Base-by-base conservation (phyloP, 345 rosid genomes). In the Durio zibethinus region DNA sequence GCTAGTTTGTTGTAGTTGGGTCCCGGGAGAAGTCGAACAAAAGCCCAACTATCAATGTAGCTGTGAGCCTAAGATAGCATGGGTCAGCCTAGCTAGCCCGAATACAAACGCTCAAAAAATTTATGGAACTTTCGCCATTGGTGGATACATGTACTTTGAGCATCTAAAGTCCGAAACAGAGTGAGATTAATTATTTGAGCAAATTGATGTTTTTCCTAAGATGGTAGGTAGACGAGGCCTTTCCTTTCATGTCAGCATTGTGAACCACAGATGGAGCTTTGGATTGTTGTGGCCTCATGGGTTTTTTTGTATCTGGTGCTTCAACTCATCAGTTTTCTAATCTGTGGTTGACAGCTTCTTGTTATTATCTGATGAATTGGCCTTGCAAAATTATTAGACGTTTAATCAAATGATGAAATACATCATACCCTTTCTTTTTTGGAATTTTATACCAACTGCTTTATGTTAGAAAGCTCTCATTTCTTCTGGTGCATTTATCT, bases 331-430 rank as follows among this genome's bases (percentile, higher is more conserved):
- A 38, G 9, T 10, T 40, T 38, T n/a, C 27, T 38, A n/a, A 1
- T n/a, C 47, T n/a, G 71, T 65, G 70, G 27, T 65, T 38, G 70
- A 36, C 48, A 65, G 70, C 70, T 65, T 36, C 29, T 65, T 65
- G 70, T 65, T 65, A 65, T 38, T 65, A 36, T 65, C 45, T 38
- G 48, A 10, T 35, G 27, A n/a, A 21, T 10, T 16, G 16, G 16
- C 29, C 70, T 36, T 38, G 27, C 48, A 65, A 36, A 45, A 16
- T 16, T n/a, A 65, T 21, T 47, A 25, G 38, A 33, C 4, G 75
- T 52, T 36, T 54, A 75, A 43, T n/a, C 70, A 75, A 75, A 75
- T 72, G n/a, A 40, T 73, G 23, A 59, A 38, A 16, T 25, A 45
- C 29, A 21, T 45, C 73, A 15, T 12, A 42, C 16, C 73, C n/a